phyloP scores from a whole-genome alignment of 116 monocot genomes.

The Cymodocea nodosa region DNA sequence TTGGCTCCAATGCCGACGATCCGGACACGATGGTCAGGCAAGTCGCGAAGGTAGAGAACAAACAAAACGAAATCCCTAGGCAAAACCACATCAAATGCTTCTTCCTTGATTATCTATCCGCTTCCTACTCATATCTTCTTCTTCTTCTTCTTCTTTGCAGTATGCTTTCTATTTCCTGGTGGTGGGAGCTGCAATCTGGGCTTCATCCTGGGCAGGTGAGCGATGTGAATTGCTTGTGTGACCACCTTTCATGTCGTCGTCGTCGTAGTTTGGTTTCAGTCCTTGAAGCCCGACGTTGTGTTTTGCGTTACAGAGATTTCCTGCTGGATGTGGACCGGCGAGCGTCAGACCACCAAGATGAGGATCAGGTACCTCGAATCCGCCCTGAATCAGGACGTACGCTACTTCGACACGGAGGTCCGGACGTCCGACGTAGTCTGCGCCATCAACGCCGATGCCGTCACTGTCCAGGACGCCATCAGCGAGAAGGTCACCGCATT shows the following conservation, averaged over 20 bases:
- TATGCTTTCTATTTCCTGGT: constrained; percentile 89
- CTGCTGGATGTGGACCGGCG: constrained; percentile 99
- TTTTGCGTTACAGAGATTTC: constrained; percentile 55
- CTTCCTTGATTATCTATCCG: too few relatives aligned
- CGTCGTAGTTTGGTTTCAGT: neutral
- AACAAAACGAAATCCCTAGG: neutral
- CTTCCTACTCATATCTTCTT: too few relatives aligned
- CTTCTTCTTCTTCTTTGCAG: constrained; percentile 20
- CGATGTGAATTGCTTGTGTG: neutral
- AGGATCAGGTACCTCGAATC: constrained; percentile 71
- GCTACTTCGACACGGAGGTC: constrained; percentile 89
- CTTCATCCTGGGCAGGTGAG: constrained; percentile 84
- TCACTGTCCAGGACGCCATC: constrained; percentile 95
- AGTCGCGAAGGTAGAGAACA: constrained; percentile 59
- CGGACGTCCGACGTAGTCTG: constrained; percentile 79
- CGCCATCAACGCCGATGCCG: constrained; percentile 74
- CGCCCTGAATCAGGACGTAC: constrained; percentile 72
- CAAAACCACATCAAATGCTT: neutral
- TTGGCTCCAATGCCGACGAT: constrained; percentile 59
- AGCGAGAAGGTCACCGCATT: constrained; percentile 63
- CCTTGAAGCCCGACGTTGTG: neutral
- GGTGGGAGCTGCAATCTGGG: constrained; percentile 95
- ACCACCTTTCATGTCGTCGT: neutral
- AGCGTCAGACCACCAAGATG: constrained; percentile 70
- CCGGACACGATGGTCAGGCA: constrained; percentile 64